Percentiles rank a stretch among this genome's conserved stretches.
Evolutionary conservation across 805 yeast species (phyloP).

Genomic region (Candida nitratophila): DNA sequence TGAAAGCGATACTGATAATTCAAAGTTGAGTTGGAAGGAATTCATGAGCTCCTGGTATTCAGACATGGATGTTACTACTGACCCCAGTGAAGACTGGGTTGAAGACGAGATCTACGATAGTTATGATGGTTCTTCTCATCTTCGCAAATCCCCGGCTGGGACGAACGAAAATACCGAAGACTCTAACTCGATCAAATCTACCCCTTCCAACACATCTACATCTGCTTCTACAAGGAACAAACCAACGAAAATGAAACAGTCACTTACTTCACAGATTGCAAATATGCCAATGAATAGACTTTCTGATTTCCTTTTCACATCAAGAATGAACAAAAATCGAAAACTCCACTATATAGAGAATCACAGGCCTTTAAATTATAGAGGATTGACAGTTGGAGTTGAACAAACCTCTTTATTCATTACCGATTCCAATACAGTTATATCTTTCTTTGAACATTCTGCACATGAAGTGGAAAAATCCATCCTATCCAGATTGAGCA

Average conservation of each 20-base stretch:
- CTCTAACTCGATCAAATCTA: too few species aligned
- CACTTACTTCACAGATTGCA: slow-evolving; percentile 15
- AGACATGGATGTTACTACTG: background rate
- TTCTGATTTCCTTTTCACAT: slow-evolving; percentile 25
- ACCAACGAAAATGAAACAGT: background rate
- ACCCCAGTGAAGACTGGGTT: background rate
- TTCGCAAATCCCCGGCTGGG: too few species aligned
- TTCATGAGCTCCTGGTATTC: background rate
- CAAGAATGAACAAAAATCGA: slow-evolving; percentile 8
- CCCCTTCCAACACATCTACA: too few species aligned
- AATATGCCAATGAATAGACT: slow-evolving; percentile 23
- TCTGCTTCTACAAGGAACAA: too few species aligned
- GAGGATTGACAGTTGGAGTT: slow-evolving; percentile 39
- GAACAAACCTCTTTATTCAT: slow-evolving; percentile 52
- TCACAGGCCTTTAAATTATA: slow-evolving; percentile 36
- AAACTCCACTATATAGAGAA: slow-evolving; percentile 28
- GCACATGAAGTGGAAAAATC: slow-evolving; percentile 48
- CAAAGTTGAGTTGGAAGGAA: background rate
- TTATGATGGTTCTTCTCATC: background rate
- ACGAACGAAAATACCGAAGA: background rate
- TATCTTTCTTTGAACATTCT: slow-evolving; percentile 51
- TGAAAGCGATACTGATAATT: slow-evolving; percentile 5
- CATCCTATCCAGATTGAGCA: slow-evolving; percentile 37
- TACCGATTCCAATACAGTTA: slow-evolving; percentile 36
- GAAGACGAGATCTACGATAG: background rate